Conservation (phyloP, 352 stramenopile species). For the Aphanomyces cochlioides region DNA sequence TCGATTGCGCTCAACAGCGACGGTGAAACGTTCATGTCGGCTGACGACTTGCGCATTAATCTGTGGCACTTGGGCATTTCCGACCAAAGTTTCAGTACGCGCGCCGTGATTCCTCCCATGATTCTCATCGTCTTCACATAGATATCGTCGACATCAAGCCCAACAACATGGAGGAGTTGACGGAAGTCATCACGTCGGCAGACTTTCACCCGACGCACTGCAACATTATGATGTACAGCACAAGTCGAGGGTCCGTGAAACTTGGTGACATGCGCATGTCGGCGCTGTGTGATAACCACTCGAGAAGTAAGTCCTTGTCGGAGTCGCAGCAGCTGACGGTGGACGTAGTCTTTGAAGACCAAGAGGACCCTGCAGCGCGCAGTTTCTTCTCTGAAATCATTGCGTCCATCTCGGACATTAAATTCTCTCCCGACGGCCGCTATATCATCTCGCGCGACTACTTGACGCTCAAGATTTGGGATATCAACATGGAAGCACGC, state of each 20-base stretch:
- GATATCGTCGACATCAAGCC: conserved; percentile 97
- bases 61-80: conserved; percentile 91
- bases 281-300: conserved; percentile 85
- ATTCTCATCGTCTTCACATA: conserved; percentile 34
- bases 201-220: conserved; percentile 92
- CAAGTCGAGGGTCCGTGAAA: conserved; percentile 88
- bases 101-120: not conserved
- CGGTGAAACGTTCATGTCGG: conserved; percentile 94
- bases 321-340: too few relatives aligned
- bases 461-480: conserved; percentile 95
- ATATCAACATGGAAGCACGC: conserved; percentile 92
- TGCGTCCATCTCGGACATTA: conserved; percentile 92
- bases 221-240: conserved; percentile 95
- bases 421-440: conserved; percentile 89
- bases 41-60: conserved; percentile 95
- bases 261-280: conserved; percentile 90
- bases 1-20: conserved; percentile 93
- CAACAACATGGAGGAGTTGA: conserved; percentile 95
- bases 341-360: conserved; percentile 70
- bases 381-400: conserved; percentile 97
- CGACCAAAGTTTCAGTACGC: conserved; percentile 88
- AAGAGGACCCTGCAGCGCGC: conserved; percentile 69
- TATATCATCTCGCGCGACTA: conserved; percentile 96
- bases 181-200: conserved; percentile 93
- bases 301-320: conserved; percentile 43